Base-by-base conservation (phyloP, 768 basidiomycete species). In the Mycena galericulata region DNA sequence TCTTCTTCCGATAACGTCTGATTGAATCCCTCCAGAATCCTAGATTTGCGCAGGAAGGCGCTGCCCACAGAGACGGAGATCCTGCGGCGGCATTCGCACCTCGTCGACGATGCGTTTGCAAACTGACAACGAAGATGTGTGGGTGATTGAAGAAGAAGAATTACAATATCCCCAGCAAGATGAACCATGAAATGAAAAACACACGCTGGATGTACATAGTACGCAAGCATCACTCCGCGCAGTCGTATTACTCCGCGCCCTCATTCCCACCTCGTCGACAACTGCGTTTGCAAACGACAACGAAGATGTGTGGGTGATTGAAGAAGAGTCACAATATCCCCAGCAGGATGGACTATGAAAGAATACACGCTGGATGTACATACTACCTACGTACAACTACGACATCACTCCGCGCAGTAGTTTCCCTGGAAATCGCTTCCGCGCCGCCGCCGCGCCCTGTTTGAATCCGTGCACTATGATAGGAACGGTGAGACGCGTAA, bases 381-480 rank as follows among this genome's bases (percentile, higher is more conserved):
- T n/a, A n/a, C n/a, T n/a, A n/a, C n/a, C n/a, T n/a, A n/a, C n/a
- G n/a, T n/a, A n/a, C n/a, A n/a, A n/a, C n/a, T n/a, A n/a, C n/a
- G 10, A 18, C 51, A 61, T 61, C 53, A 57, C 27, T 38, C 17
- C 14, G 51, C 68, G 38, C 81, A 83, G 68, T 80, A 83, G 17
- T 58, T 70, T 38, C 66, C 34, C 29, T 69, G 72, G 62, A 84
- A 84, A 72, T 87, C 80, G 7, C 62, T 67, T 41, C 70, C 78
- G 4, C n/a, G 87, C 88, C 9, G 75, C 83, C 24, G 79, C 79
- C 14, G 82, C 75, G 9, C 86, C 92, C 72, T 93, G 90, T 9
- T 80, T 75, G 65, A 90, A 88, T 9, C 90, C 91, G 75, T 92
- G 90, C 65, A 88, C 90, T 87, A 46, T 20, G 46, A 36, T 17